These are phyloP conservation scores for Ascosphaera aggregata DNA, from an alignment of 2,329 filamentous ascomycete species.

Conservation along the genomic window DNA sequence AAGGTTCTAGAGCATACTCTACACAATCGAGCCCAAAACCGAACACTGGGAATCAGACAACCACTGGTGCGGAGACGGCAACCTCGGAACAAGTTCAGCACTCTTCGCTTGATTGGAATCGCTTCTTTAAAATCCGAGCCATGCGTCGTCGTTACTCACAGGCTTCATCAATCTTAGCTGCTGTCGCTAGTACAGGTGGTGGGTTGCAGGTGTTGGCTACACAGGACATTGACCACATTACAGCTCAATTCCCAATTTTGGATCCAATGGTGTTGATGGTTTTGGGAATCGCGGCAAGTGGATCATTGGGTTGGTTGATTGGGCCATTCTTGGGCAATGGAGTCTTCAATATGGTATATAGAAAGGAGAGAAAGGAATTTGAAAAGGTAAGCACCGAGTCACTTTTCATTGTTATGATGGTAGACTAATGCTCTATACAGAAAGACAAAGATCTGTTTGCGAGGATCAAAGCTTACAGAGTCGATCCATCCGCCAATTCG, in stretches of 20 bases:
- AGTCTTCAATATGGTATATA: conserved; percentile 55
- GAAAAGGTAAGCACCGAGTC: conserved; percentile 28
- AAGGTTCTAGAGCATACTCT: conserved; percentile 11
- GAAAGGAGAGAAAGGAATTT: conserved; percentile 48
- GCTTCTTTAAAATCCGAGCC: conserved; percentile 76
- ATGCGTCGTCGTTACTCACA: conserved; percentile 67
- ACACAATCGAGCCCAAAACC: conserved; percentile 2
- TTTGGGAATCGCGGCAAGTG: conserved; percentile 50
- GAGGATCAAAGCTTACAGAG: conserved; percentile 74
- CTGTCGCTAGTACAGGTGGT: conserved; percentile 33
- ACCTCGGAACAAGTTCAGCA: conserved; percentile 6
- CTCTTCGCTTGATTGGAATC: conserved; percentile 56
- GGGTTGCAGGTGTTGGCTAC: conserved; percentile 35
- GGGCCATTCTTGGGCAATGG: conserved; percentile 64
- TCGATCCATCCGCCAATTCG: conserved; percentile 73
- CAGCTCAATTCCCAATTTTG: conserved; percentile 49
- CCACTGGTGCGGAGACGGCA: background rate
- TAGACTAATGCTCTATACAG: conserved; percentile 15
- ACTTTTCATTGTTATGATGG: conserved; percentile 1
- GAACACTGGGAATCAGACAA: conserved; percentile 4
- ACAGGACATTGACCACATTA: conserved; percentile 41
- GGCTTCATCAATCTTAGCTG: conserved; percentile 45
- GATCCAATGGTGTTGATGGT: conserved; percentile 77
- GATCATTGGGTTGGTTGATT: conserved; percentile 66
- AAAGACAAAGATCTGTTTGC: conserved; percentile 92